Evolutionary conservation across 108 stramenopile species (phyloP).

Genomic region (Asterionellopsis glacialis): DNA sequence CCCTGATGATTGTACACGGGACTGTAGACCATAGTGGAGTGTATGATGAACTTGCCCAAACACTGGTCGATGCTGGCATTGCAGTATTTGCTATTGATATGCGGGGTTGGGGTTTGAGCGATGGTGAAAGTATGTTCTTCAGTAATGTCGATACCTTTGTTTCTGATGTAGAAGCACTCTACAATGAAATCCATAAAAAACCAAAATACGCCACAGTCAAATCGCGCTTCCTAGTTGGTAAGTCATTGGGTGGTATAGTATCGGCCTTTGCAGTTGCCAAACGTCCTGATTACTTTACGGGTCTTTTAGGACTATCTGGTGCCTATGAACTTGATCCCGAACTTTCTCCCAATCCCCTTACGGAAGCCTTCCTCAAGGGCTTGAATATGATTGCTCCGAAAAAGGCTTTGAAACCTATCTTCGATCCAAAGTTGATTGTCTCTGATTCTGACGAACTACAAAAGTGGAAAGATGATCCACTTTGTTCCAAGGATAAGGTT

Average conservation of each 20-base stretch:
- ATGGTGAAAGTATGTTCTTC: conserved; percentile 16
- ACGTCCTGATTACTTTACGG: conserved; percentile 11
- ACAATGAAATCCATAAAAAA: conserved; percentile 12
- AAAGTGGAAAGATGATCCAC: conserved; percentile 10
- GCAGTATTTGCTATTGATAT: conserved; percentile 16
- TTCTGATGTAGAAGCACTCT: conserved; percentile 8
- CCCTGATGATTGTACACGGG: conserved; percentile 14
- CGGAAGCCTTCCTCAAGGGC: conserved; percentile 1
- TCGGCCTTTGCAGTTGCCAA: conserved; percentile 9
- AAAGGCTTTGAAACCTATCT: conserved; percentile 10
- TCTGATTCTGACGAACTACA: conserved; percentile 5
- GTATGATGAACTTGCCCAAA: conserved; percentile 10
- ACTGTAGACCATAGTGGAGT: conserved; percentile 20
- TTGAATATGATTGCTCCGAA: conserved; percentile 12
- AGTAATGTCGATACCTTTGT: conserved; percentile 16
- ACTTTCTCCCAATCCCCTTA: background rate
- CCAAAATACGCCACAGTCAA: conserved; percentile 11
- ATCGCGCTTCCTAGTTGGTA: conserved; percentile 11
- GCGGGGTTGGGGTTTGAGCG: conserved; percentile 12
- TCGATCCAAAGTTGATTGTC: conserved; percentile 13
- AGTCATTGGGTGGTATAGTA: conserved; percentile 10
- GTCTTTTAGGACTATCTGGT: conserved; percentile 15
- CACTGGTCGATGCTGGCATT: conserved; percentile 10
- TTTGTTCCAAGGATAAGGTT: conserved; percentile 16
- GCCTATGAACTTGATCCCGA: conserved; percentile 11